Conservation (phyloP, 2,329 filamentous ascomycete genomes). For the Delphinella strobiligena region DNA sequence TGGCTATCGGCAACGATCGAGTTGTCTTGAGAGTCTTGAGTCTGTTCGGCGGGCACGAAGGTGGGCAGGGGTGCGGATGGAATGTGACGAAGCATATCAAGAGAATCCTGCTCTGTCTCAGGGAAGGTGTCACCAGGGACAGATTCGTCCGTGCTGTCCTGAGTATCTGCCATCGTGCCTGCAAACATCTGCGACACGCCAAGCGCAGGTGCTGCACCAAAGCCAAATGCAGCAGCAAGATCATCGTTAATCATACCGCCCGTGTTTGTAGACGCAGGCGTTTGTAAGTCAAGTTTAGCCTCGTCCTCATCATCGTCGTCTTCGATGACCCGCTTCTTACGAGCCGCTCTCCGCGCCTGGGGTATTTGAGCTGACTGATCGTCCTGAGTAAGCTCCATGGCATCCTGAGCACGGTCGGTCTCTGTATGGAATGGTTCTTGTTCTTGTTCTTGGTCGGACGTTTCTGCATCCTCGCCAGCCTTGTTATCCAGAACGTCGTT, state of each 20-base stretch:
- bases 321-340: slow-evolving; percentile 20
- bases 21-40: slow-evolving; percentile 22
- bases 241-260: slow-evolving; percentile 20
- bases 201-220: slow-evolving; percentile 32
- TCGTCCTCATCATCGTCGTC: slow-evolving; percentile 22
- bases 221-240: slow-evolving; percentile 25
- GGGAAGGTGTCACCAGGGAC: neutral
- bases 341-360: slow-evolving; percentile 13
- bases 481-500: slow-evolving; percentile 18
- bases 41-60: slow-evolving; percentile 17
- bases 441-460: slow-evolving; percentile 18
- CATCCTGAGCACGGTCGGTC: slow-evolving; percentile 12
- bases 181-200: slow-evolving; percentile 85
- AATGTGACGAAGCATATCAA: slow-evolving; percentile 21
- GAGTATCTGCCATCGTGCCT: slow-evolving; percentile 60
- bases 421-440: slow-evolving; percentile 5
- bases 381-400: slow-evolving; percentile 20
- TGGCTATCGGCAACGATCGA: slow-evolving; percentile 16
- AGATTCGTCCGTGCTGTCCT: slow-evolving; percentile 26
- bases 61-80: slow-evolving; percentile 19
- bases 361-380: slow-evolving; percentile 24
- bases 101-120: slow-evolving; percentile 33
- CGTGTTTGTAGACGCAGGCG: neutral
- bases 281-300: neutral
- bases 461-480: slow-evolving; percentile 21